Evolutionary conservation across 2,329 filamentous ascomycete species (phyloP).

Genomic region (Ophiocordyceps unilateralis): DNA sequence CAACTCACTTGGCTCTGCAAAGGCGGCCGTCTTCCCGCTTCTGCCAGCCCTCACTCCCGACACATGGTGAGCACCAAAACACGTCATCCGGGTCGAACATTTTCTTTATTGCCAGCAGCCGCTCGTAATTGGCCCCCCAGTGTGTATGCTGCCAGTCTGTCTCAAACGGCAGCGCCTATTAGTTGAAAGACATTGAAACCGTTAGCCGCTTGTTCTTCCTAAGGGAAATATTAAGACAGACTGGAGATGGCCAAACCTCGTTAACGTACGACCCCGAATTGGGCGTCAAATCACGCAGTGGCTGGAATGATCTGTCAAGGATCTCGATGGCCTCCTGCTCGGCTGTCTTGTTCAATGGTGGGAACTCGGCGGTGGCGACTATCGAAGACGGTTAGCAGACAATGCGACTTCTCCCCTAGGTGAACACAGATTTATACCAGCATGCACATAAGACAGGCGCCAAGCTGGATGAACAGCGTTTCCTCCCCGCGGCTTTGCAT

Average conservation of each 20-base stretch:
- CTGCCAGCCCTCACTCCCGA: constrained; percentile 25
- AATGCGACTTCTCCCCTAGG: background rate
- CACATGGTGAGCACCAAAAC: constrained; percentile 30
- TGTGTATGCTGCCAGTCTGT: constrained; percentile 21
- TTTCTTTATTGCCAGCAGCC: constrained; percentile 25
- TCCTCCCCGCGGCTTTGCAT: constrained; percentile 24
- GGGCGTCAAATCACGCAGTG: constrained; percentile 21
- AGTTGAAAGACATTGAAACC: rapidly evolving
- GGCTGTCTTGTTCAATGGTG: constrained; percentile 15
- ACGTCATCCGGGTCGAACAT: constrained; percentile 27
- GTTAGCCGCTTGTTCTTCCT: background rate
- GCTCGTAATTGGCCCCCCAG: constrained; percentile 27
- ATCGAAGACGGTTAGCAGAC: background rate
- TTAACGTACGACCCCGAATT: constrained; percentile 26
- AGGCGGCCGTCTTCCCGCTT: constrained; percentile 9
- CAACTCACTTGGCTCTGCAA: constrained; percentile 6
- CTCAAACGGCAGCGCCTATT: constrained; percentile 18
- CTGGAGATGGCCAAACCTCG: constrained; percentile 16
- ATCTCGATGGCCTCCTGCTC: constrained; percentile 8
- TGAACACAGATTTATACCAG: constrained; percentile 13
- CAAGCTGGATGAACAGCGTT: constrained; percentile 33
- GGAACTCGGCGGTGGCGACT: constrained; percentile 6
- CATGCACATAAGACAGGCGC: constrained; percentile 25
- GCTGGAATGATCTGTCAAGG: constrained; percentile 13
- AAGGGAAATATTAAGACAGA: background rate